Evolutionary conservation across 202 grass and related monocot genomes (phyloP).

Genomic region (Setaria italica): DNA sequence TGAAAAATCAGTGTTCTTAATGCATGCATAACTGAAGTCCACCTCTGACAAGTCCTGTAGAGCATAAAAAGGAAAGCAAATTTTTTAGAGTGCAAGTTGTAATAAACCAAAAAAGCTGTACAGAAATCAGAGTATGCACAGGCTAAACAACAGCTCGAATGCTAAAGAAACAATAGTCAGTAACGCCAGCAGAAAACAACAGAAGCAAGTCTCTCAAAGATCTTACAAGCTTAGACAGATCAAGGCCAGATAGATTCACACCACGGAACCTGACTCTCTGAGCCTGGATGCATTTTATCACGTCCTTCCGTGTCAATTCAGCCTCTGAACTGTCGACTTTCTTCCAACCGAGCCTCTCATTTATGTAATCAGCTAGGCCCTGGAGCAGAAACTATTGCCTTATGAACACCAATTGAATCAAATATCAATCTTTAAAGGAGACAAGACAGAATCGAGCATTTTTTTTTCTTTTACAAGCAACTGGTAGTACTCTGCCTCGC

Average conservation of each 20-base stretch:
- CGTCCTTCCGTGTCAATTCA: slow-evolving; percentile 82
- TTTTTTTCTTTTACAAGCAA: slow-evolving; percentile 63
- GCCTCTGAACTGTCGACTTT: slow-evolving; percentile 47
- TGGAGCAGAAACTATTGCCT: slow-evolving; percentile 39
- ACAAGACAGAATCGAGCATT: neutral
- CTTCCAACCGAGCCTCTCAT: slow-evolving; percentile 59
- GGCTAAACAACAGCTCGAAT: slow-evolving; percentile 15
- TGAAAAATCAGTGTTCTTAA: slow-evolving; percentile 77
- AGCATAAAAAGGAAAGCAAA: neutral
- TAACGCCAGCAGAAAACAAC: slow-evolving; percentile 13
- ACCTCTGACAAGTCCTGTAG: slow-evolving; percentile 78
- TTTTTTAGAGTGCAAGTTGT: neutral
- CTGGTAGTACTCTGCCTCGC: slow-evolving; percentile 92
- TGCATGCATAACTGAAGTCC: slow-evolving; percentile 86
- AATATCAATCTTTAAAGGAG: neutral
- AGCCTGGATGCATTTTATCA: slow-evolving; percentile 83
- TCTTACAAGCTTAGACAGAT: slow-evolving; percentile 91
- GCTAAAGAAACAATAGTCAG: neutral
- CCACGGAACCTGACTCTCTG: slow-evolving; percentile 73
- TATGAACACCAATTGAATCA: neutral
- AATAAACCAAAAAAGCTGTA: neutral
- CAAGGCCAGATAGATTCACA: slow-evolving; percentile 85
- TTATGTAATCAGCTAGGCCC: slow-evolving; percentile 74
- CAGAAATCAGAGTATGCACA: slow-evolving; percentile 1
- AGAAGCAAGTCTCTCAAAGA: slow-evolving; percentile 6